phyloP scores from a whole-genome alignment of 1,139 yeast genomes.

The Zygoascus sp. region DNA sequence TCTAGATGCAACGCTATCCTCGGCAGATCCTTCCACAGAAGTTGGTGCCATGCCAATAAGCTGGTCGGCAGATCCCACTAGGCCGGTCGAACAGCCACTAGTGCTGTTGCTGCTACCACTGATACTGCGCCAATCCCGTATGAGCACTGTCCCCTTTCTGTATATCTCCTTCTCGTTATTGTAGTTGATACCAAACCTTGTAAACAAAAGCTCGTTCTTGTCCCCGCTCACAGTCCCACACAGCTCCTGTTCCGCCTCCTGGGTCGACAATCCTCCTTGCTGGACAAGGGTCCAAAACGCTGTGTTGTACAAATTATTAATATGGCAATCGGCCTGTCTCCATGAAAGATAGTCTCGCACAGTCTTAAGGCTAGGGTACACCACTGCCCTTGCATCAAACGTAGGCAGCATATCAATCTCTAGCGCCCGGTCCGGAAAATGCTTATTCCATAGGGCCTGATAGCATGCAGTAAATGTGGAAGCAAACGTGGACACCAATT shows the following conservation, averaged over 20 bases:
- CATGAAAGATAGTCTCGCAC: constrained; percentile 83
- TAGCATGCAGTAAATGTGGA: constrained; percentile 79
- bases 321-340: constrained; percentile 98
- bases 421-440: constrained; percentile 47
- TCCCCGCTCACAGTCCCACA: constrained; percentile 77
- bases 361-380: constrained; percentile 61
- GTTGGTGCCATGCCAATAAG: background rate
- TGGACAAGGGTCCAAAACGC: constrained; percentile 83
- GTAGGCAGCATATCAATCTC: constrained; percentile 56
- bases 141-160: constrained; percentile 77
- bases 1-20: background rate
- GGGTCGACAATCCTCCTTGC: constrained; percentile 64
- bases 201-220: constrained; percentile 80
- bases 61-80: too few relatives aligned
- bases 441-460: constrained; percentile 57
- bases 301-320: constrained; percentile 89
- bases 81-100: too few relatives aligned
- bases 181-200: constrained; percentile 77
- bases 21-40: background rate
- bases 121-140: constrained; percentile 43
- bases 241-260: constrained; percentile 70
- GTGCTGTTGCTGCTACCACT: background rate
- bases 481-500: constrained; percentile 74
- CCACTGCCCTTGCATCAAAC: constrained; percentile 87
- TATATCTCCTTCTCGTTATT: constrained; percentile 84